phyloP scores from a whole-genome alignment of 73 alveolate genomes.

The Durusdinium trenchii region DNA sequence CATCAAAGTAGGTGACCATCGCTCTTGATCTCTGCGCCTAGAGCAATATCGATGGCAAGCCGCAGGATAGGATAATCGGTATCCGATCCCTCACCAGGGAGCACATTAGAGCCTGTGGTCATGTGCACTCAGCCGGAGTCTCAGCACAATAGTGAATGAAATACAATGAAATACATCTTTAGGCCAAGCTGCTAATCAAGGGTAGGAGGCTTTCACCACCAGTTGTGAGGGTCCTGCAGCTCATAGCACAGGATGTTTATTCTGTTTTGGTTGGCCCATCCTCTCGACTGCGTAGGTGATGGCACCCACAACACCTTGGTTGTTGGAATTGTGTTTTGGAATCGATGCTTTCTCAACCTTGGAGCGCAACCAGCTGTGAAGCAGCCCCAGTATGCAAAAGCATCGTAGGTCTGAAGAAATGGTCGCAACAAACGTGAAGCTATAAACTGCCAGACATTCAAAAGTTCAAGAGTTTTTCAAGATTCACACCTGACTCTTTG shows the following conservation, averaged over 20 bases:
- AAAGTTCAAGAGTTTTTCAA: neutral
- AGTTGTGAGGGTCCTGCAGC: conserved; percentile 28
- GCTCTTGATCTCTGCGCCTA: too few relatives aligned
- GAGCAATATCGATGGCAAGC: conserved; percentile 47
- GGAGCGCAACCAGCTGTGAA: conserved; percentile 30
- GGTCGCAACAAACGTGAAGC: neutral
- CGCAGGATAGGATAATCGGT: conserved; percentile 71
- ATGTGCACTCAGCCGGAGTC: neutral
- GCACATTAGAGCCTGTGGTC: conserved; percentile 63
- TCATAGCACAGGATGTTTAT: too few relatives aligned
- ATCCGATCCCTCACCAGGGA: conserved; percentile 86
- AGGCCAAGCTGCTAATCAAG: conserved; percentile 19
- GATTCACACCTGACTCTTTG: neutral
- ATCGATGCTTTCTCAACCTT: too few relatives aligned
- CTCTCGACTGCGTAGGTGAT: conserved; percentile 87
- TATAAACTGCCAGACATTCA: neutral
- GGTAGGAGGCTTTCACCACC: conserved; percentile 43
- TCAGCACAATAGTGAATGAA: neutral
- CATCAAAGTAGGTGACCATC: too few relatives aligned
- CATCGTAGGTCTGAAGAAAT: conserved; percentile 65
- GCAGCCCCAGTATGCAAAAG: conserved; percentile 94
- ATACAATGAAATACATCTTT: neutral
- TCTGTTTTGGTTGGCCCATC: neutral
- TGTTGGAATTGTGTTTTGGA: neutral
- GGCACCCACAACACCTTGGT: conserved; percentile 48